Conservation (phyloP, 1,284 basidiomycete species). For the Tranzscheliella williamsii region DNA sequence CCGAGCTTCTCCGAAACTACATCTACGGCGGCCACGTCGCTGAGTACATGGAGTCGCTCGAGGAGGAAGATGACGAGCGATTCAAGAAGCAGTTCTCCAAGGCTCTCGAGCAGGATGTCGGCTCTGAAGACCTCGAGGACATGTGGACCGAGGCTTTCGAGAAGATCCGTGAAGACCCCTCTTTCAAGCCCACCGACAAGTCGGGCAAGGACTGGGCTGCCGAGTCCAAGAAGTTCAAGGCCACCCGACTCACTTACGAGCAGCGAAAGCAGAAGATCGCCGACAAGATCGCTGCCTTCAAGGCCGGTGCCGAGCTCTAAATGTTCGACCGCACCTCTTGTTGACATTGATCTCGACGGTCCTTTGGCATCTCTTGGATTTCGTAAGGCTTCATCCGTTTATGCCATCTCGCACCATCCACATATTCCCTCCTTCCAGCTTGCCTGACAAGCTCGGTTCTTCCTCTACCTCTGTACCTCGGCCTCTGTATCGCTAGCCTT, state of each 20-base stretch:
- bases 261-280: slow-evolving; percentile 64
- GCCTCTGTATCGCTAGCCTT: neutral
- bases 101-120: slow-evolving; percentile 92
- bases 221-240: slow-evolving; percentile 77
- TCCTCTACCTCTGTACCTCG: neutral
- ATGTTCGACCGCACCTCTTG: neutral
- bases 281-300: slow-evolving; percentile 56
- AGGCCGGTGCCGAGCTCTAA: slow-evolving; percentile 41
- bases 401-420: neutral
- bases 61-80: slow-evolving; percentile 99
- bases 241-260: slow-evolving; percentile 73
- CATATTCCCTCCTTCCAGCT: neutral
- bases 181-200: slow-evolving; percentile 90
- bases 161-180: slow-evolving; percentile 92
- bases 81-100: slow-evolving; percentile 98
- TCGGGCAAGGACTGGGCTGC: slow-evolving; percentile 80
- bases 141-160: slow-evolving; percentile 78
- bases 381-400: neutral
- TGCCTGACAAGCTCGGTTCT: neutral
- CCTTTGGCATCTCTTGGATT: neutral
- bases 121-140: slow-evolving; percentile 96
- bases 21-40: slow-evolving; percentile 97
- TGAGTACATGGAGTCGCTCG: slow-evolving; percentile 98
- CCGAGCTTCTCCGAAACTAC: slow-evolving; percentile 94
- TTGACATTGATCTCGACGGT: too few relatives aligned